Base-by-base conservation (phyloP, 129 eudicot species). In the Helianthus tuberosus region DNA sequence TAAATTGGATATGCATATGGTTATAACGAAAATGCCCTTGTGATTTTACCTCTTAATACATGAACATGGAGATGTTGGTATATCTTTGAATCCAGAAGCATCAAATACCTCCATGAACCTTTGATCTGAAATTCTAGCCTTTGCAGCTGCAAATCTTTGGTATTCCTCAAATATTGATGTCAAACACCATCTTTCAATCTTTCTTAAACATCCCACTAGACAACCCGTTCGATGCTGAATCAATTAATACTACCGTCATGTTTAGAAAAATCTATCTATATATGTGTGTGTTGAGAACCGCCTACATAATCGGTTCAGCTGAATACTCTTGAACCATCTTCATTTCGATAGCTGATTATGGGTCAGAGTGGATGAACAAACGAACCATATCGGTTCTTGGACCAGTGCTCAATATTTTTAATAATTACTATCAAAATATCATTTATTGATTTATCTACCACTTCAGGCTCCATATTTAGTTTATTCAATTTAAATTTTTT, bases 151-250 rank as follows among this genome's bases (percentile, higher is more conserved):
- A 80, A 93, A 93, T 44, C 98, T 83, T 73, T 87, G 98, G 83
- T 93, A 93, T 79, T 93, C 98, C 9, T 93, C 98, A 72, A 93
- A 93, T n/a, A 93, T 84, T 9, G 96, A 88, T n/a, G 92, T 86
- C 53, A 93, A 67, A 77, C 98, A 93, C 96, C 98, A 93, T 52
- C 79, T 86, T 70, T 90, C 96, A 57, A 83, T 55, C 69, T 93
- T 93, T 50, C 98, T 90, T 72, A 93, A 81, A 79, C 96, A 90
- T 36, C 98, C 96, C 6, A 93, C 96, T 16, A 93, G 64, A 76
- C 89, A 88, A 54, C 96, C 96, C 4, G 98, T 93, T 69, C 96
- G 96, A 63, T 93, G 98, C 98, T 93, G 96, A 61, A 75, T 29
- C 5, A 77, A 73, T 43, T 10, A 12, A 61, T 29, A 14, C n/a